Conservation (phyloP, 1,284 basidiomycete genomes). For the Ustilago xerochloae region DNA sequence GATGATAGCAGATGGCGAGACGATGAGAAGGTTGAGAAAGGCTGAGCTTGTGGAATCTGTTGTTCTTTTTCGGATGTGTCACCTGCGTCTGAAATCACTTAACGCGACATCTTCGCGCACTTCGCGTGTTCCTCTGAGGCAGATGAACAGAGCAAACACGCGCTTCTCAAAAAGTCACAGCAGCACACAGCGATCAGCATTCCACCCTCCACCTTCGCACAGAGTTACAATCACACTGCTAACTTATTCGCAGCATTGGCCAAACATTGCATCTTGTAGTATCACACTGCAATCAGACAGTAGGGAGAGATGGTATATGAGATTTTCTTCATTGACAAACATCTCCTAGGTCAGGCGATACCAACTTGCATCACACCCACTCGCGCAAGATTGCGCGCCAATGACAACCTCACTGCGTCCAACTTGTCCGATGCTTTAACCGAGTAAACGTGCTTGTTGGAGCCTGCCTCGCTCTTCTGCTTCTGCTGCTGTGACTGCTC, state of each 20-base stretch:
- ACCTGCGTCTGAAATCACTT: slow-evolving; percentile 11
- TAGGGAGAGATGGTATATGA: background rate
- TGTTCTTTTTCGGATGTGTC: slow-evolving; percentile 22
- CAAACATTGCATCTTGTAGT: no score
- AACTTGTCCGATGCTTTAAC: slow-evolving; percentile 46
- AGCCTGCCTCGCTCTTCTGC: slow-evolving; percentile 1
- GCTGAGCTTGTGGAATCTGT: slow-evolving; percentile 20
- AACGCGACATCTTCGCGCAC: slow-evolving; percentile 31
- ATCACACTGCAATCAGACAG: background rate
- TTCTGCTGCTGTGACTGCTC: slow-evolving; percentile 1
- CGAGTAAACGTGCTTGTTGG: slow-evolving; percentile 3
- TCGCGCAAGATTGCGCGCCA: slow-evolving; percentile 53
- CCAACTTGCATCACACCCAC: slow-evolving; percentile 47
- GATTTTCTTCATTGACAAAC: background rate
- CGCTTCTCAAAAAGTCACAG: background rate
- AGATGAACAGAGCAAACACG: no score
- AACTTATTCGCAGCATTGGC: no score
- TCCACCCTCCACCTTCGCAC: background rate
- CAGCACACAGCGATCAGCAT: slow-evolving; percentile 1
- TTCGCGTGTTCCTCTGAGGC: slow-evolving; percentile 2
- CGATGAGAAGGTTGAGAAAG: background rate
- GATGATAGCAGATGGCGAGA: background rate
- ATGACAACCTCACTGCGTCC: slow-evolving; percentile 49
- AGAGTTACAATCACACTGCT: background rate
- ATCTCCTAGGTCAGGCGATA: slow-evolving; percentile 14